Evolutionary conservation across 2,329 filamentous ascomycete species (phyloP).

Genomic region (Fusarium sp.): DNA sequence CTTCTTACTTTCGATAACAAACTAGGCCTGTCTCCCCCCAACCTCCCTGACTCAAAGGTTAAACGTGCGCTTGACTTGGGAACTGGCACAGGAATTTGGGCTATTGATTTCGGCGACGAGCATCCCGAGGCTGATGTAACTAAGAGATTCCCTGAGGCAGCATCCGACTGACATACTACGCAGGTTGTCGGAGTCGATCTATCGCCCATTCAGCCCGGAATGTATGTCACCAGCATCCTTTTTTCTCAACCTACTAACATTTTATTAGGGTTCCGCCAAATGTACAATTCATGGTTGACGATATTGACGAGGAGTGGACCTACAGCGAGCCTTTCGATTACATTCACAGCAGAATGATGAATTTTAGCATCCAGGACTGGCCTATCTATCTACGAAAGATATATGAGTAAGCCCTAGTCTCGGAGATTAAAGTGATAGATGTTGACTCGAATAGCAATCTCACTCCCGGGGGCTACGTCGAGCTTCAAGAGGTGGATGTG

Average conservation of each 20-base stretch:
- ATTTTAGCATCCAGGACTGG: constrained; percentile 13
- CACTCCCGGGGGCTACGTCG: constrained; percentile 25
- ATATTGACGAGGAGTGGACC: constrained; percentile 8
- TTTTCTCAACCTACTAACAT: background rate
- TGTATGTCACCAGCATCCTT: background rate
- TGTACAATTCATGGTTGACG: constrained; percentile 25
- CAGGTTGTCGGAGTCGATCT: constrained; percentile 21
- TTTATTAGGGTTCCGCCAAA: constrained; percentile 10
- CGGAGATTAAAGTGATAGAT: too few relatives aligned
- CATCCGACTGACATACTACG: background rate
- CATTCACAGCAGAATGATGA: constrained; percentile 19
- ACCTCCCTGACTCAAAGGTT: constrained; percentile 2
- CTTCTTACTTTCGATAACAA: constrained; percentile 11
- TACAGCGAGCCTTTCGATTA: constrained; percentile 6
- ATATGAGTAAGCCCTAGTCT: background rate
- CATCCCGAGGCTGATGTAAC: constrained; percentile 9
- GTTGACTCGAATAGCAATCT: background rate
- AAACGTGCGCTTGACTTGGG: constrained; percentile 21
- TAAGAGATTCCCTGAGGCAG: too few relatives aligned
- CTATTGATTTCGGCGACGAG: constrained; percentile 31
- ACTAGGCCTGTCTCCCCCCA: constrained; percentile 1
- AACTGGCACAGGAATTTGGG: constrained; percentile 35
- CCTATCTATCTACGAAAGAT: background rate
- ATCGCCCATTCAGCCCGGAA: constrained; percentile 20
- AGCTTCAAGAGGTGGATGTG: constrained; percentile 21